Conservation (phyloP, 345 rosid genomes). For the Citrus medica region DNA sequence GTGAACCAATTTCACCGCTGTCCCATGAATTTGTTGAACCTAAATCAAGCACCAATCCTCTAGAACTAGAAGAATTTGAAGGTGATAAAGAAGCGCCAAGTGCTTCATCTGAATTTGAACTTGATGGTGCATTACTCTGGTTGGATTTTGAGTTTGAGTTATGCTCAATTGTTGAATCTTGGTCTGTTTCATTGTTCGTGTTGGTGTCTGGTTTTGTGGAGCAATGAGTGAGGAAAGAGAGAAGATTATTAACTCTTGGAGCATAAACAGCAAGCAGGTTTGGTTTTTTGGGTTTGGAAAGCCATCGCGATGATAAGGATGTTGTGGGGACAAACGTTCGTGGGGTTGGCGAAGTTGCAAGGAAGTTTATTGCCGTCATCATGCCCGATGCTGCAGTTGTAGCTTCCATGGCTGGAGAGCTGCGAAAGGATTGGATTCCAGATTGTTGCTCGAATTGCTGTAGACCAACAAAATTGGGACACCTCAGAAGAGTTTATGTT, state of each 20-base stretch:
- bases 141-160: conserved; percentile 8
- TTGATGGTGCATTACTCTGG: conserved; percentile 3
- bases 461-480: conserved; percentile 11
- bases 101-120: conserved; percentile 10
- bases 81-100: conserved; percentile 17
- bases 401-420: conserved; percentile 16
- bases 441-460: neutral
- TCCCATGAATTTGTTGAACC: conserved; percentile 63
- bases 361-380: conserved; percentile 32
- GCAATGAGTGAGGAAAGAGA: conserved; percentile 43
- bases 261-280: conserved; percentile 11
- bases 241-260: conserved; percentile 7
- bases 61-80: conserved; percentile 17
- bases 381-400: conserved; percentile 14
- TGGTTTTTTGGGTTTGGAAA: conserved; percentile 14
- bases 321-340: conserved; percentile 10
- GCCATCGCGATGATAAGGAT: conserved; percentile 23
- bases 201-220: conserved; percentile 41
- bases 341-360: conserved; percentile 19
- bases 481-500: neutral
- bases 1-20: conserved; percentile 69
- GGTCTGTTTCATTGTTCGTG: conserved; percentile 27
- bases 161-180: conserved; percentile 16
- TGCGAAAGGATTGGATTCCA: neutral
- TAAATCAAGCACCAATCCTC: conserved; percentile 63